A percentile compares a stretch with the other conserved stretches of the same genome.
Evolutionary conservation across 2,329 filamentous ascomycete species (phyloP).

Genomic region (Stagonosporopsis rhizophila): DNA sequence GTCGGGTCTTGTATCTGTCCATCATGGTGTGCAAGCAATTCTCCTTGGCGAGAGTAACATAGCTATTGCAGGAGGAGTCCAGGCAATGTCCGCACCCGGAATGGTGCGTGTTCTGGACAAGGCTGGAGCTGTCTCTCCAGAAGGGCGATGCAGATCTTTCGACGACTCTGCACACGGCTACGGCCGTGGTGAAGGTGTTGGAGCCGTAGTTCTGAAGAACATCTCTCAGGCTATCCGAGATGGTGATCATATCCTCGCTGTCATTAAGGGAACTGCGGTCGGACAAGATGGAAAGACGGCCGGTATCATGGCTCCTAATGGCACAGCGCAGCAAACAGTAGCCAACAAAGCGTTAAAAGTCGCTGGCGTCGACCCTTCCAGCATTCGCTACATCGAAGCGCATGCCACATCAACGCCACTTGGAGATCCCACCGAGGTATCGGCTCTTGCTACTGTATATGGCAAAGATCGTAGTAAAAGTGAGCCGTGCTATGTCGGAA

Average conservation of each 20-base stretch:
- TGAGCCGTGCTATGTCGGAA: constrained; percentile 35
- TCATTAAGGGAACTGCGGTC: constrained; percentile 39
- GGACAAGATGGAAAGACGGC: constrained; percentile 36
- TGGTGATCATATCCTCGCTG: constrained; percentile 41
- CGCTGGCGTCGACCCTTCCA: constrained; percentile 45
- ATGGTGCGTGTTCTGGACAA: constrained; percentile 51
- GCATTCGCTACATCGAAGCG: constrained; percentile 47
- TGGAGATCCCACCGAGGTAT: constrained; percentile 49
- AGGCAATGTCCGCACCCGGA: constrained; percentile 23
- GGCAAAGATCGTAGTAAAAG: constrained; percentile 14
- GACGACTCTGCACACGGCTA: constrained; percentile 68
- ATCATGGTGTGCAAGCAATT: constrained; percentile 34
- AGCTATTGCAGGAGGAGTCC: constrained; percentile 49
- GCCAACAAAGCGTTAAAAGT: constrained; percentile 40
- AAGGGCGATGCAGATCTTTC: constrained; percentile 48
- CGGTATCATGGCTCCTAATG: constrained; percentile 40
- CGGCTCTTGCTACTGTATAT: constrained; percentile 31
- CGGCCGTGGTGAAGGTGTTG: constrained; percentile 67
- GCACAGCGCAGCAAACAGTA: constrained; percentile 53
- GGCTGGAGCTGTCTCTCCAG: constrained; percentile 53
- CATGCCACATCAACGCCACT: constrained; percentile 66
- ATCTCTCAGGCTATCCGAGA: constrained; percentile 56
- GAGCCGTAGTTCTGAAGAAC: constrained; percentile 38
- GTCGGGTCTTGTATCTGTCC: constrained; percentile 29
- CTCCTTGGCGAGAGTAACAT: constrained; percentile 35